A percentile compares a stretch with the other conserved stretches of the same genome.
These are phyloP conservation scores for Gymnopus androsaceus DNA, from an alignment of 1,284 basidiomycete genomes.

Conservation along the genomic window DNA sequence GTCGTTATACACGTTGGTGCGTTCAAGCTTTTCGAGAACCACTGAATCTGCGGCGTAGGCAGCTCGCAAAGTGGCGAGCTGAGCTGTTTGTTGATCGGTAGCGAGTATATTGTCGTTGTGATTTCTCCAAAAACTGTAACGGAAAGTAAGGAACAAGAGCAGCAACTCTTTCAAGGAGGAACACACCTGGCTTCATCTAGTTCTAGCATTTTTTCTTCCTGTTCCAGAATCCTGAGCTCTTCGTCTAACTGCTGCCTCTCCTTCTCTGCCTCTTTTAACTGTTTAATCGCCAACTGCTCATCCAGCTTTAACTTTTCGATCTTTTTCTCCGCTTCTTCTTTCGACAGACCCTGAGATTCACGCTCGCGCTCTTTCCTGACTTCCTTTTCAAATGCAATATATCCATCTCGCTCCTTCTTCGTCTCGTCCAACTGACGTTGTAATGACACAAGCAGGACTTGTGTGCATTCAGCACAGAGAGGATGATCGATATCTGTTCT, in stretches of 20 bases:
- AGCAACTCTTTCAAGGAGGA: conserved; percentile 3
- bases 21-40: conserved; percentile 83
- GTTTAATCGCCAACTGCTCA: conserved; percentile 69
- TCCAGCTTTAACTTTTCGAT: conserved; percentile 78
- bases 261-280: conserved; percentile 71
- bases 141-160: conserved; percentile 3
- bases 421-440: conserved; percentile 87
- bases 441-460: conserved; percentile 76
- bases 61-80: conserved; percentile 71
- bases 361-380: conserved; percentile 73
- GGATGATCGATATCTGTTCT: conserved; percentile 91
- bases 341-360: conserved; percentile 59
- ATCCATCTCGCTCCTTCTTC: conserved; percentile 89
- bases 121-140: conserved; percentile 79
- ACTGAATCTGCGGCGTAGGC: conserved; percentile 76
- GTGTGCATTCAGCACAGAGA: conserved; percentile 92
- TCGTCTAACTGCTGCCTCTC: conserved; percentile 76
- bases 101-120: conserved; percentile 74
- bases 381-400: conserved; percentile 89
- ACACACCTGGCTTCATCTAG: conserved; percentile 80
- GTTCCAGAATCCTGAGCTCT: conserved; percentile 71
- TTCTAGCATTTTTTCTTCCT: conserved; percentile 76
- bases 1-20: conserved; percentile 97
- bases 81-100: conserved; percentile 65
- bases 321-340: conserved; percentile 67